Percentiles rank a stretch among this genome's conserved stretches.
These are phyloP conservation scores for Cadophora gregata DNA, from an alignment of 2,329 filamentous ascomycete species.

Conservation along the genomic window DNA sequence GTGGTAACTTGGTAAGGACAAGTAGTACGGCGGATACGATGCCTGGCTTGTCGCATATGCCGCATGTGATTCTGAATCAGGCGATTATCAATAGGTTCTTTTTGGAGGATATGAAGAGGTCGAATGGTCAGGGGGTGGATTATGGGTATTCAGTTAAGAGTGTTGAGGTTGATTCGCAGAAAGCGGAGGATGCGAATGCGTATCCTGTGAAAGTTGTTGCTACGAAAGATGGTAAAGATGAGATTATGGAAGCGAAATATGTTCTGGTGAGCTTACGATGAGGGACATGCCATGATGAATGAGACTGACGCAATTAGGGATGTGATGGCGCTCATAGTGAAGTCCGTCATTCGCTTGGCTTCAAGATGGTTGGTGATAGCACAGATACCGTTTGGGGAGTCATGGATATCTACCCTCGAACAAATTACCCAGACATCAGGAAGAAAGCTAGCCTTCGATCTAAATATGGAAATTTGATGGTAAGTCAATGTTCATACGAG, in stretches of 20 bases:
- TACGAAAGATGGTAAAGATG: slow-evolving; percentile 60
- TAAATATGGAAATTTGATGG: slow-evolving; percentile 57
- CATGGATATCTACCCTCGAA: slow-evolving; percentile 61
- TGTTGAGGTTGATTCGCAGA: slow-evolving; percentile 57
- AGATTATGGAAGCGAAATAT: slow-evolving; percentile 44
- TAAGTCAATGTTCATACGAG: not conserved
- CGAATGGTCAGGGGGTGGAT: slow-evolving; percentile 62
- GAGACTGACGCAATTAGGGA: slow-evolving; percentile 58
- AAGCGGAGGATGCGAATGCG: slow-evolving; percentile 53
- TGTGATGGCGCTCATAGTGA: slow-evolving; percentile 58
- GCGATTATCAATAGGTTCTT: slow-evolving; percentile 72
- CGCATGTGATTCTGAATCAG: slow-evolving; percentile 72
- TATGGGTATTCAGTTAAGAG: slow-evolving; percentile 61
- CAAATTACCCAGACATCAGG: slow-evolving; percentile 67
- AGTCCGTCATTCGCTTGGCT: slow-evolving; percentile 50
- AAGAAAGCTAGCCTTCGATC: slow-evolving; percentile 62
- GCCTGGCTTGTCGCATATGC: slow-evolving; percentile 64
- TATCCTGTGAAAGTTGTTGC: slow-evolving; percentile 67
- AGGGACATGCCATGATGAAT: slow-evolving; percentile 48
- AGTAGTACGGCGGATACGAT: slow-evolving; percentile 68
- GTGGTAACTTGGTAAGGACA: slow-evolving; percentile 59
- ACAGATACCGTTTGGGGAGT: slow-evolving; percentile 64
- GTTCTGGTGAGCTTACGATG: slow-evolving; percentile 32
- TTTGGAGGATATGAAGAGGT: slow-evolving; percentile 61
- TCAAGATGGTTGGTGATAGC: slow-evolving; percentile 63